Conservation (phyloP, 148 eudicot genomes). For the Limonium bicolor region DNA sequence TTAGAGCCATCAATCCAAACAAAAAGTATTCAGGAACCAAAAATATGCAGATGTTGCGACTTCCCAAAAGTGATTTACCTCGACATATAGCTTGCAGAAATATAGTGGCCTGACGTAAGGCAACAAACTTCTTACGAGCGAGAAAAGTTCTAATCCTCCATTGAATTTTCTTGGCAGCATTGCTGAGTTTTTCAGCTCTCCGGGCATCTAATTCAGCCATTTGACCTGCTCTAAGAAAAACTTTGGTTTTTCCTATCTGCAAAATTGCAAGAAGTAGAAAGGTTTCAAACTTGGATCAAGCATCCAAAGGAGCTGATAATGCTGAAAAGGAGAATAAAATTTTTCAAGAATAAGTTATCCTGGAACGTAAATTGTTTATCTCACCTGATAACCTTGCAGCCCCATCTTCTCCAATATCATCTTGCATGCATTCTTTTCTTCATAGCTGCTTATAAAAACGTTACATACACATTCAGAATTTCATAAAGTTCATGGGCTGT, state of each 20-base stretch:
- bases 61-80: slow-evolving; percentile 18
- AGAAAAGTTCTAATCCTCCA: slow-evolving; percentile 56
- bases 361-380: too few relatives aligned
- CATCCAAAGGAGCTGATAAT: background rate
- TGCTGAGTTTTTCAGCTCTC: slow-evolving; percentile 51
- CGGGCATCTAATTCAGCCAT: slow-evolving; percentile 87
- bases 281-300: background rate
- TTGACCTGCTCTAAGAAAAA: slow-evolving; percentile 91
- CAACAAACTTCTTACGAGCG: slow-evolving; percentile 39
- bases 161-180: slow-evolving; percentile 67
- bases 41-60: background rate
- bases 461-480: slow-evolving; percentile 4
- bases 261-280: slow-evolving; percentile 11
- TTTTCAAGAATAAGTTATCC: too few relatives aligned
- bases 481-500: too few relatives aligned
- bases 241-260: slow-evolving; percentile 85
- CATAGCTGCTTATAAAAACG: slow-evolving; percentile 27
- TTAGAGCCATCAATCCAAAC: background rate
- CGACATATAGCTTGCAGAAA: slow-evolving; percentile 52
- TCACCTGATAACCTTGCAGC: slow-evolving; percentile 81
- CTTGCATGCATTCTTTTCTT: slow-evolving; percentile 59
- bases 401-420: slow-evolving; percentile 77
- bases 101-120: slow-evolving; percentile 39
- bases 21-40: background rate
- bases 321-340: background rate